phyloP scores from a whole-genome alignment of 306 rosid genomes.

The Astragalus glycyphyllos region DNA sequence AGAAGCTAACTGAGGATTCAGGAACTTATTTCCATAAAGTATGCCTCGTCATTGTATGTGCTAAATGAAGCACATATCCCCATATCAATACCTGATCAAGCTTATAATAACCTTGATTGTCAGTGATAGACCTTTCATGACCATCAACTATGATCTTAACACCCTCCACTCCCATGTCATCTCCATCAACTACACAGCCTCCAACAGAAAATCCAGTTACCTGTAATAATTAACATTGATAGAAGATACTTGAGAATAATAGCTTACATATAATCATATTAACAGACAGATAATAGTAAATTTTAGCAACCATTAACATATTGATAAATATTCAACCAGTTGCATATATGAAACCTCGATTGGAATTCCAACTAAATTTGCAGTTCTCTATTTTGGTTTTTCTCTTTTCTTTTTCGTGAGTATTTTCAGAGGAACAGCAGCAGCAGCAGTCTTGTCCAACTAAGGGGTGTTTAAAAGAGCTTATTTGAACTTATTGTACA shows the following conservation, averaged over 20 bases:
- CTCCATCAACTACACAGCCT: constrained; percentile 92
- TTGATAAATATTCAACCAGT: constrained; percentile 20
- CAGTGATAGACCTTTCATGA: constrained; percentile 87
- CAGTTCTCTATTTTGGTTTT: neutral
- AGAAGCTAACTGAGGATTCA: constrained; percentile 20
- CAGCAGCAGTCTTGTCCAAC: too few species aligned
- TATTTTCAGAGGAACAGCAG: too few species aligned
- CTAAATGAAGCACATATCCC: constrained; percentile 31
- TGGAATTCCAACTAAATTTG: constrained; percentile 29
- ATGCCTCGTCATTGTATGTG: constrained; percentile 10
- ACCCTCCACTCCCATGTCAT: constrained; percentile 82
- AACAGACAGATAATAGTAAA: constrained; percentile 20
- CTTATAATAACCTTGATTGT: constrained; percentile 89
- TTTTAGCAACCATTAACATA: neutral
- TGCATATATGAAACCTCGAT: constrained; percentile 19
- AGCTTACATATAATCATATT: constrained; percentile 29
- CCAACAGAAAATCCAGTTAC: constrained; percentile 99
- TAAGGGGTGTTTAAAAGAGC: too few species aligned
- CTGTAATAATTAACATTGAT: constrained; percentile 52
- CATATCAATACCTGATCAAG: constrained; percentile 85
- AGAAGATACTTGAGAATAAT: constrained; percentile 29
- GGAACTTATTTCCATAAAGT: constrained; percentile 25
- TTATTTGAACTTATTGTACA: too few species aligned
- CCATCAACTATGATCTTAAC: constrained; percentile 92
- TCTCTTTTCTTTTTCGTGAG: too few species aligned